Evolutionary conservation across 139 green algal genomes (phyloP), one percentile per base, ranked within the genome.

Genomic region (Closterium sp.): DNA sequence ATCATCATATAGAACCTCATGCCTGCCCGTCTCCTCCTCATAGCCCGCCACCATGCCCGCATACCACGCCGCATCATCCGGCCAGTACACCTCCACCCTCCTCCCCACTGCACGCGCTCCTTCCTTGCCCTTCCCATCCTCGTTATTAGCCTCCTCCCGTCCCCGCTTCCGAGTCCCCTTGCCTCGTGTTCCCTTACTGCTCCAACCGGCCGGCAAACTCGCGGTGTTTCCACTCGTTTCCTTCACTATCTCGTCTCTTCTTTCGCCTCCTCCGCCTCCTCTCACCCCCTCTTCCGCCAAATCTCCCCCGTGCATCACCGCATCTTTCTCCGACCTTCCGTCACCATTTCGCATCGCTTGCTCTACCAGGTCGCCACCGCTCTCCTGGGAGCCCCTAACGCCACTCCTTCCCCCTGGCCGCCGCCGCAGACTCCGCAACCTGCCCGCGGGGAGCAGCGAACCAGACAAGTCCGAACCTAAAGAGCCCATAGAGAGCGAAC

Each of bases 1-100:
- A 32, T 91, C 89, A 30, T 91, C 89, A 86, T 91, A 91, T 32
- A 91, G 5, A 24, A 91, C 89, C 19, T 31, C 27, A 27, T 91
- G 89, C 45, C 27, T 85, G n/a, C 89, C 89, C n/a, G 32, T 87
- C 22, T 31, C n/a, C 24, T 28, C 28, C 9, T 91, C 42, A 32
- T 91, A 86, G 0, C 24, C 42, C n/a, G 21, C 24, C 7, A 91
- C 50, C 24, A 32, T 31, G 19, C 89, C 89, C 89, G 27, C n/a
- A 86, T 86, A 91, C 89, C 89, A 91, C 24, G 34, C 38, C 22
- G 86, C 13, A n/a, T 91, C 89, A n/a, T 86, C 50, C n/a, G 89
- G 89, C 89, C 89, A 91, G 17, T 32, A 86, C 31, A 91, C 42
- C 31, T 91, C 38, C 24, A 91, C 22, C 38, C n/a, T 86, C n/a